These are phyloP conservation scores for Lolium perenne DNA, from an alignment of 176 grass and related monocot genomes.

Conservation along the genomic window DNA sequence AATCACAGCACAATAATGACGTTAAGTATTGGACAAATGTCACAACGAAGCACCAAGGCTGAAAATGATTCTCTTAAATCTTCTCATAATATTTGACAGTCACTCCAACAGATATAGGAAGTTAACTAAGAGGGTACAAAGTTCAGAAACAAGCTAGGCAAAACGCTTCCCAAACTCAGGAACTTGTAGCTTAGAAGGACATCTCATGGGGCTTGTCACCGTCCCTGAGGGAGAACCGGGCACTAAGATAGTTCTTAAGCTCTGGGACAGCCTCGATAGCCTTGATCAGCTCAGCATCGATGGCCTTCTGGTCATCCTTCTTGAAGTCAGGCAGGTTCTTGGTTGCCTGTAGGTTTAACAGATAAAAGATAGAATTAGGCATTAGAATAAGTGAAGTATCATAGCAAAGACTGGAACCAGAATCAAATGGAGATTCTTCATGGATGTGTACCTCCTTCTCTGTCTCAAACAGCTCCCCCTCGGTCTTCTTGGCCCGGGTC, in stretches of 20 bases:
- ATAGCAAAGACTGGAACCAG: not conserved
- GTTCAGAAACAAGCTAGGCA: conserved; percentile 47
- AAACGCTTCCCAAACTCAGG: conserved; percentile 30
- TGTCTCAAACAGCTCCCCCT: conserved; percentile 89
- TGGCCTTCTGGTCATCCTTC: conserved; percentile 93
- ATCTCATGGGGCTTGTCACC: conserved; percentile 97
- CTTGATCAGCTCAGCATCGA: conserved; percentile 73
- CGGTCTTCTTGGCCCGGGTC: conserved; percentile 69
- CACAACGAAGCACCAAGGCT: not conserved
- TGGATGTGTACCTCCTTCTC: conserved; percentile 64
- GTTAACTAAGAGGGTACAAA: conserved; percentile 42
- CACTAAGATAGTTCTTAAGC: conserved; percentile 73
- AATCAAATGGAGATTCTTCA: not conserved
- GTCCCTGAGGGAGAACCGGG: conserved; percentile 83
- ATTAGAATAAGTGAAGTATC: not conserved
- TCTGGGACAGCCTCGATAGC: conserved; percentile 74
- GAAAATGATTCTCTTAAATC: conserved; percentile 34
- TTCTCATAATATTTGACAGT: conserved; percentile 50
- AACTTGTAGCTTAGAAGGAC: conserved; percentile 59
- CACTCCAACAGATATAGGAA: conserved; percentile 35
- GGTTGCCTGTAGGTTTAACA: conserved; percentile 48
- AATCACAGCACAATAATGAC: not conserved
- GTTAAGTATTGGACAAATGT: not conserved
- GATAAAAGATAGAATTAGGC: not conserved
- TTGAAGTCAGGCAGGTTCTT: conserved; percentile 66